Evolutionary conservation across 2,329 filamentous ascomycete genomes (phyloP).

Genomic region (Colletotrichum limetticola): DNA sequence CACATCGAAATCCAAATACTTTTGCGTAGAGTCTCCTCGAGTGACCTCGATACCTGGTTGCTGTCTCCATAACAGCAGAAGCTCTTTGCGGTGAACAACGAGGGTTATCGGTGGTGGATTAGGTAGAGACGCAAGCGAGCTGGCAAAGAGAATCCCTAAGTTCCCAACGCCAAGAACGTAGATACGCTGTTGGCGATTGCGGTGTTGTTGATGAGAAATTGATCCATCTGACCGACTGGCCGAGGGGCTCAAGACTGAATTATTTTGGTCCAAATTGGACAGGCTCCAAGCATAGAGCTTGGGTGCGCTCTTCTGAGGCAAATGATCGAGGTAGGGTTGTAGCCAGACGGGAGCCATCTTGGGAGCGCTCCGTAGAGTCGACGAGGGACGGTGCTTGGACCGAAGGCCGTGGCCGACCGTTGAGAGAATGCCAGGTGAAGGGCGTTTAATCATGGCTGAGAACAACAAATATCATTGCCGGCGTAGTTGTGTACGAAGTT

Average conservation of each 20-base stretch:
- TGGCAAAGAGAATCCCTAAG: conserved; percentile 82
- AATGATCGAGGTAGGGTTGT: conserved; percentile 40
- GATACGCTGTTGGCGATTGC: conserved; percentile 59
- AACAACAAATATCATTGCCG: neutral
- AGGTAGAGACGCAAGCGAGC: conserved; percentile 70
- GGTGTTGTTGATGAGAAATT: neutral
- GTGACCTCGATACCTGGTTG: conserved; percentile 57
- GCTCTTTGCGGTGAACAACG: conserved; percentile 73
- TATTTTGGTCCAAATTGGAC: conserved; percentile 40
- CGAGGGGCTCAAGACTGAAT: neutral
- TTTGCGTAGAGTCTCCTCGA: conserved; percentile 45
- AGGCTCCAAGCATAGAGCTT: conserved; percentile 51
- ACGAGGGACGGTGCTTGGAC: neutral
- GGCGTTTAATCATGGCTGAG: neutral
- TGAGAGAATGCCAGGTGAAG: neutral
- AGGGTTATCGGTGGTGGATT: conserved; percentile 80
- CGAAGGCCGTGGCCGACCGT: neutral
- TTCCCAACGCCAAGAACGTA: conserved; percentile 86
- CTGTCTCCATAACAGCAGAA: conserved; percentile 59
- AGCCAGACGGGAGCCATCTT: conserved; percentile 44
- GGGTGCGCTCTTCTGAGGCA: conserved; percentile 38
- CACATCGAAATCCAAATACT: conserved; percentile 55
- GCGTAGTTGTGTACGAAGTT: neutral
- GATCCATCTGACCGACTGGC: neutral
- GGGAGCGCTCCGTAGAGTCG: neutral